Evolutionary conservation across 2,329 filamentous ascomycete species (phyloP), one percentile per base, ranked within the genome.

Genomic region (Epichloe gansuensis): DNA sequence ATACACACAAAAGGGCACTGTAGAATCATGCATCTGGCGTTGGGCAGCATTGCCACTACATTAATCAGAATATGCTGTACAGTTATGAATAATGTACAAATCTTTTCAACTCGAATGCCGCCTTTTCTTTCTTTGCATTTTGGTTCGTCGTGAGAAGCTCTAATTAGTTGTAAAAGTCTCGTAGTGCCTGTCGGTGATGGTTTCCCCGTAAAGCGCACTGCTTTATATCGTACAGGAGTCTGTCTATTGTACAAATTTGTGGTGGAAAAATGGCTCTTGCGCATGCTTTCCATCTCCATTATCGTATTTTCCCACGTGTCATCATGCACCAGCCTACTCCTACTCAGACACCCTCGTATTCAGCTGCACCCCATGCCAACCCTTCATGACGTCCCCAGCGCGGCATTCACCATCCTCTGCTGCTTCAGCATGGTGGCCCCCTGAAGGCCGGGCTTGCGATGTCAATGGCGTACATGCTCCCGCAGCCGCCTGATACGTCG

Each of bases 401-500:
- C 78, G 21, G 80, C 72, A 63, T 91, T 91, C 49, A 94, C 88
- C 70, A 91, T 75, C 55, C 86, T 76, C 69, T 93, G 88, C 72
- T 93, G 88, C 75, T 88, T 88, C 55, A 94, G 78, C 66, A 91
- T 82, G 48, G 74, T 77, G 60, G 82, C 67, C 46, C 87, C 51
- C 76, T 75, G 69, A 94, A 94, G 61, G 75, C 77, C 46, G 81
- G 75, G 7, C 85, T 87, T 47, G 82, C 77, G 58, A 93, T 82
- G 61, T 91, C 84, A 59, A 94, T 85, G 52, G 82, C 85, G 70
- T 93, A 93, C 88, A 93, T 93, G 63, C 83, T 87, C 9, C 88
- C 88, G 69, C 88, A 94, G 34, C 88, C 88, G 54, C 88, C 88
- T 25, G 84, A 88, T 50, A 93, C 81, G 69, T 94, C 88, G 65